phyloP scores from a whole-genome alignment of 1,139 yeast genomes.

The Wickerhamomyces sp. region DNA sequence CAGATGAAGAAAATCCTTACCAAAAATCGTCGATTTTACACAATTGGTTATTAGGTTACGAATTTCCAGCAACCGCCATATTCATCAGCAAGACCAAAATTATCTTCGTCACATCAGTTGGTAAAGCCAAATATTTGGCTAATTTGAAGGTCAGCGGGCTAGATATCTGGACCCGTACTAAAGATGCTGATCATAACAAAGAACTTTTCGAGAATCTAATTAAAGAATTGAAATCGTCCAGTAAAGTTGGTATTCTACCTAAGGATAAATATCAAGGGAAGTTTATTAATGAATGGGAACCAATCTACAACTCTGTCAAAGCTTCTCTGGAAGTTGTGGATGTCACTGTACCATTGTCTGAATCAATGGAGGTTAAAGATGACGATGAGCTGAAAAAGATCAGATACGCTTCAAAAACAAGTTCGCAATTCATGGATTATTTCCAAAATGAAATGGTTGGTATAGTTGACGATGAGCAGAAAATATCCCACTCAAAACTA shows the following conservation, averaged over 20 bases:
- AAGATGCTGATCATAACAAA: slow-evolving; percentile 74
- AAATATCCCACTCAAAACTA: slow-evolving; percentile 67
- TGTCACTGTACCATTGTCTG: slow-evolving; percentile 49
- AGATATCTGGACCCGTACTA: slow-evolving; percentile 68
- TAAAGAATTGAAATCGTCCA: slow-evolving; percentile 39
- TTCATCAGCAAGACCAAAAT: slow-evolving; percentile 59
- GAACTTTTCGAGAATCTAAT: slow-evolving; percentile 60
- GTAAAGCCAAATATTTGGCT: slow-evolving; percentile 79
- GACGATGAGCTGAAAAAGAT: slow-evolving; percentile 66
- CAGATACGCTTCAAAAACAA: slow-evolving; percentile 70
- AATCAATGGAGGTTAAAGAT: slow-evolving; percentile 71
- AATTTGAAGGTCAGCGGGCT: slow-evolving; percentile 48
- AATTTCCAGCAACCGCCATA: slow-evolving; percentile 85
- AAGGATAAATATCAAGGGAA: slow-evolving; percentile 82
- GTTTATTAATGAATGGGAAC: slow-evolving; percentile 75
- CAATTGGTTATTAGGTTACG: slow-evolving; percentile 92
- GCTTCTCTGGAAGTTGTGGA: slow-evolving; percentile 48
- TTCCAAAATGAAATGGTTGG: slow-evolving; percentile 88
- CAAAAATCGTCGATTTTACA: slow-evolving; percentile 86
- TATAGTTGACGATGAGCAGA: slow-evolving; percentile 81
- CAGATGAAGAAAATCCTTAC: slow-evolving; percentile 86
- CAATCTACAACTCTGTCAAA: slow-evolving; percentile 43
- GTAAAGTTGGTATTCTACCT: slow-evolving; percentile 55
- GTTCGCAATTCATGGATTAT: slow-evolving; percentile 75
- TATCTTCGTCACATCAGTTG: slow-evolving; percentile 72